Percentiles rank a stretch among this genome's conserved stretches.
phyloP scores from a whole-genome alignment of 2,329 filamentous ascomycete species.

The Boeremia exigua region DNA sequence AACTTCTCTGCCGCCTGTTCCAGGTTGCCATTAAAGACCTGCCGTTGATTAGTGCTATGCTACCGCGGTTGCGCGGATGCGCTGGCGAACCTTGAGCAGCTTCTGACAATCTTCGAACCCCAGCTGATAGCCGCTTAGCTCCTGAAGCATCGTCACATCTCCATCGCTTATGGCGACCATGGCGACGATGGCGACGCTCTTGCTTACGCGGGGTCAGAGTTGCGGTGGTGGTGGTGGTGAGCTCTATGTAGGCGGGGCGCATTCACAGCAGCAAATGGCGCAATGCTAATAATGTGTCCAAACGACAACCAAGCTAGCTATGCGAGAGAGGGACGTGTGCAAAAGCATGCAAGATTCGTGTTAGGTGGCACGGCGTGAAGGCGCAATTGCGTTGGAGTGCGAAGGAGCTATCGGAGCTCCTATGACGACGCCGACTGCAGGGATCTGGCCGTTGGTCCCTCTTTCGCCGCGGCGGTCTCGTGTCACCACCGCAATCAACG shows the following conservation, averaged over 20 bases:
- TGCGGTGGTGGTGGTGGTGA: background rate
- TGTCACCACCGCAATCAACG: background rate
- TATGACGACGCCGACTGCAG: slow-evolving; percentile 10
- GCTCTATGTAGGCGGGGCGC: background rate
- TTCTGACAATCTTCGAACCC: slow-evolving; percentile 7
- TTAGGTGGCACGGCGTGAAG: slow-evolving; percentile 21
- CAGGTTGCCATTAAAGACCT: slow-evolving; percentile 36
- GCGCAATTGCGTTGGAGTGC: slow-evolving; percentile 16
- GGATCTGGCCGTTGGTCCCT: background rate
- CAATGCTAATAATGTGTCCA: slow-evolving; percentile 1
- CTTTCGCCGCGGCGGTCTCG: slow-evolving; percentile 9
- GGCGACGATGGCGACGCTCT: background rate
- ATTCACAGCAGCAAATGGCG: slow-evolving; percentile 2
- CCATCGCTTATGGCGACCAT: slow-evolving; percentile 9
- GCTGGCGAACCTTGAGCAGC: slow-evolving; percentile 15
- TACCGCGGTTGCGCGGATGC: background rate
- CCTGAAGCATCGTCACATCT: slow-evolving; percentile 8
- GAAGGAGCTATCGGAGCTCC: slow-evolving; percentile 26
- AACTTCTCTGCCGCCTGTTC: slow-evolving; percentile 34
- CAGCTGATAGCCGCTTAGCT: slow-evolving; percentile 13
- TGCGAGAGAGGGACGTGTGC: background rate
- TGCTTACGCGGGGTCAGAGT: background rate
- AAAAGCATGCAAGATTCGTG: background rate
- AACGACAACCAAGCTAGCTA: background rate
- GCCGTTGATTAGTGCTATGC: background rate